Base-by-base conservation (phyloP, 108 stramenopile genomes). In the Cafeteria roenbergensis region DNA sequence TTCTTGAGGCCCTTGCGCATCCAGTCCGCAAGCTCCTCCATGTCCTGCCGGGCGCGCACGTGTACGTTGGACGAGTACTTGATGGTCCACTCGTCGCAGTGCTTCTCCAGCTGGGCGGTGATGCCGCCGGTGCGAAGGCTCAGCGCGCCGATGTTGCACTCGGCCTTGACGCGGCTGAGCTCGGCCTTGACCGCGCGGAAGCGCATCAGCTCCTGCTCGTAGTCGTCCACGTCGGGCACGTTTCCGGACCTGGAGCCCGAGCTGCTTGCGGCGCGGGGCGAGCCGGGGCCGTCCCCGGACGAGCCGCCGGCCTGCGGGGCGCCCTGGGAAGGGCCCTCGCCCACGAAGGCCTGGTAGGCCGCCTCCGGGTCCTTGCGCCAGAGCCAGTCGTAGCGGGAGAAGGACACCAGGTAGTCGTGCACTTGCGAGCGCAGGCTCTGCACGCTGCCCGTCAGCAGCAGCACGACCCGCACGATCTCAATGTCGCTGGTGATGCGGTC, bases 401-500 rank as follows among this genome's bases (percentile, higher is more conserved):
- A 84, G 26, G 86, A 85, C 2, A 63, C 72, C 4, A 91, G 80
- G 66, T 88, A 91, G 50, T 88, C 86, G 55, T 80, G 75, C 2
- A 91, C 90, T 12, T 88, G 87, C 64, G 88, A 87, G 24, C 86
- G 78, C 56, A 90, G 82, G 29, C 87, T 86, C 57, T 89, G 88
- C 33, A 90, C 80, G 64, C 85, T 85, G 14, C 90, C 90, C 30
- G 90, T 90, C 34, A 90, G 80, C 32, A 90, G 87, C 62, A 90
- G 69, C 8, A 84, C 87, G 24, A 88, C 88, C 52, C 87, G 84
- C 12, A 88, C 89, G 21, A 90, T 82, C 65, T 90, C 88, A 51
- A 90, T 86, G 70, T 90, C 89, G 62, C 86, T 86, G 1, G 88
- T 88, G 59, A 90, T 86, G n/a, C 86, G 77, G 34, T 85, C 87